Percentiles rank a stretch among this genome's conserved stretches.
Evolutionary conservation across 352 stramenopile species (phyloP).

Genomic region (Phytophthora meadii): DNA sequence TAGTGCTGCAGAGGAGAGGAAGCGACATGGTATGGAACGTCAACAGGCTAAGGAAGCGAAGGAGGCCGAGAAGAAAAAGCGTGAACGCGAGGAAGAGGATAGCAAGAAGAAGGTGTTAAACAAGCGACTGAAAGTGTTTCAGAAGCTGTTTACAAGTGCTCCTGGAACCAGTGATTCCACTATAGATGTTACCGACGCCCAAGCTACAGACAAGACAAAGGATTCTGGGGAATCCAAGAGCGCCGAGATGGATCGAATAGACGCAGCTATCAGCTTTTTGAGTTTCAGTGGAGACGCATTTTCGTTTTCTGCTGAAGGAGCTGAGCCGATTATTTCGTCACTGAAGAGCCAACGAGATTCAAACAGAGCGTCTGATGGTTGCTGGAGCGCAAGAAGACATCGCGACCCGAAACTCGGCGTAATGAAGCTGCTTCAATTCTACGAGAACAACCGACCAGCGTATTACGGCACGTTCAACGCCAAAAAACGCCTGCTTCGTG

Average conservation of each 20-base stretch:
- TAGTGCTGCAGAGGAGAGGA: conserved; percentile 63
- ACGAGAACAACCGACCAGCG: conserved; percentile 83
- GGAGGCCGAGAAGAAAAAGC: conserved; percentile 67
- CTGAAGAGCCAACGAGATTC: conserved; percentile 37
- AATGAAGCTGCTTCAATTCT: conserved; percentile 90
- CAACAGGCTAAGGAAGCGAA: conserved; percentile 76
- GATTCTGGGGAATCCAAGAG: conserved; percentile 17
- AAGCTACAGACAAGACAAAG: conserved; percentile 6
- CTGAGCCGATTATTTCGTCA: conserved; percentile 34
- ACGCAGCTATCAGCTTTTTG: conserved; percentile 44
- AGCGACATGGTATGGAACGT: conserved; percentile 55
- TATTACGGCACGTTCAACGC: conserved; percentile 84
- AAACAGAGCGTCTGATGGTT: conserved; percentile 19
- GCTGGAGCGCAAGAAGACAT: conserved; percentile 62
- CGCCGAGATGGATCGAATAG: conserved; percentile 63
- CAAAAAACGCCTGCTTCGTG: conserved; percentile 58
- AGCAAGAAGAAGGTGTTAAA: conserved; percentile 33
- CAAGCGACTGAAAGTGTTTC: conserved; percentile 73
- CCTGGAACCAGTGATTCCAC: conserved; percentile 18
- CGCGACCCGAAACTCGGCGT: conserved; percentile 68
- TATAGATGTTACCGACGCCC: conserved; percentile 29
- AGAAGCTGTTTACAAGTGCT: conserved; percentile 57
- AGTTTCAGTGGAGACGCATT: not conserved
- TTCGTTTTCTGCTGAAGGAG: not conserved
- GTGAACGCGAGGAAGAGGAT: conserved; percentile 56